Base-by-base conservation (phyloP, 192 early-diverging fungal genomes). In the Martensiomyces pterosporus region DNA sequence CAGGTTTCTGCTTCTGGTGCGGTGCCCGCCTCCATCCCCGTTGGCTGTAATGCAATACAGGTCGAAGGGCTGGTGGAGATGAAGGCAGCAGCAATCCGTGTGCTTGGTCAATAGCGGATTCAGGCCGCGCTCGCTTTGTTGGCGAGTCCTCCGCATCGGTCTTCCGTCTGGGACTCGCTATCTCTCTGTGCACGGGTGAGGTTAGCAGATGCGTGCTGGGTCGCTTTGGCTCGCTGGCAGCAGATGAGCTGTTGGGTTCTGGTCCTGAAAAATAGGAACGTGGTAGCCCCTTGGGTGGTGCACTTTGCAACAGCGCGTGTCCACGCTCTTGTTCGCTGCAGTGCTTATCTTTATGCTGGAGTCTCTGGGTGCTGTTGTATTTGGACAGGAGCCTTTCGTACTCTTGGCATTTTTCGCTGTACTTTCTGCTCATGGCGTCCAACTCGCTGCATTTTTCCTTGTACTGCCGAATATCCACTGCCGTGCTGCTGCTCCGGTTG, bases 361-460 rank as follows among this genome's bases (percentile, higher is more conserved):
- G 36, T 38, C 4, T 60, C 38, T 2, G 56, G 53, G 18, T 42
- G 36, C 29, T 32, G 13, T 24, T 48, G 53, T 65, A 57, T 13
- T 35, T 47, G 0, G 16, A 15, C 3, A 51, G 44, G 21, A 72
- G 38, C 24, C 49, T 41, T 22, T 72, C 69, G 33, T 61, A 64
- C 9, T 64, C 69, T 9, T 32, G 29, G 47, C 69, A 65, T 43
- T 72, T 72, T 15, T 33, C 33, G n/a, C 32, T 25, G 39, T 60
- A 57, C 54, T 43, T 55, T 15, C 36, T 21, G 17, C 42, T 26
- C 44, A 72, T 43, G 12, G 41, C 49, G 2, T 65, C 49, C 16
- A 65, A 57, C 47, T 52, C 61, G 10, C 33, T 47, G 54, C 69
- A 72, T 33, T 72, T 72, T 56, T 34, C 41, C 29, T 27, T 9